Evolutionary conservation across 768 basidiomycete species (phyloP).

Genomic region (Mycena maculata): DNA sequence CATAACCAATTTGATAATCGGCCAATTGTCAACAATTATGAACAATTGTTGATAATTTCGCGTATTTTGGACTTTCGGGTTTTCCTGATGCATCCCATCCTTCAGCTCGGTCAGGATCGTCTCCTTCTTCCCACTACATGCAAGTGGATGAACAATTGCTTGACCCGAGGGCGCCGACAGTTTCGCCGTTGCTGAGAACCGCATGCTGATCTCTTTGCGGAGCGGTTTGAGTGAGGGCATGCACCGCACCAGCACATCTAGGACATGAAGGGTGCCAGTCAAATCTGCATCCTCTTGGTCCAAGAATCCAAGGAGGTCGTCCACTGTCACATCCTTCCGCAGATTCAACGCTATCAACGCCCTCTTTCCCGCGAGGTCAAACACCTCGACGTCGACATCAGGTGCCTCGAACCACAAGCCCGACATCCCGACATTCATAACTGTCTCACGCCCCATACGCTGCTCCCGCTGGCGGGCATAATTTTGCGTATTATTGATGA

Average conservation of each 20-base stretch:
- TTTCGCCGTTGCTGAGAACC: not conserved
- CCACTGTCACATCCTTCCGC: conserved; percentile 1
- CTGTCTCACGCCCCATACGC: no score
- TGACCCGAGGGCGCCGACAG: not conserved
- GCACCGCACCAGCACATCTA: not conserved
- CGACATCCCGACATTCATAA: conserved; percentile 22
- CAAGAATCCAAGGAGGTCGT: conserved; percentile 1
- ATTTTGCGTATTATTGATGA: no score
- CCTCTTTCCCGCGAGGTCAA: conserved; percentile 3
- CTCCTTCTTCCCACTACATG: conserved; percentile 3
- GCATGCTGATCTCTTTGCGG: not conserved
- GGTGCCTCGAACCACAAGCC: conserved; percentile 1
- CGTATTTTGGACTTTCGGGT: no score
- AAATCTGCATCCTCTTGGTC: conserved; percentile 7
- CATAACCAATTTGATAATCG: no score
- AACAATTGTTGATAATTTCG: no score
- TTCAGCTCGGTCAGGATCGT: conserved; percentile 2
- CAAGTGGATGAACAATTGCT: conserved; percentile 6
- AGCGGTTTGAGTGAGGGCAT: not conserved
- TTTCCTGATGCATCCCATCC: not conserved
- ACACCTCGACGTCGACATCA: not conserved
- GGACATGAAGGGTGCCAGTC: not conserved
- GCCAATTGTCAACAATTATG: no score
- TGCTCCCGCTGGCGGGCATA: no score
- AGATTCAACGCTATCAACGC: not conserved